Evolutionary conservation across 1,284 basidiomycete species (phyloP).

Genomic region (Ganoderma sp.): DNA sequence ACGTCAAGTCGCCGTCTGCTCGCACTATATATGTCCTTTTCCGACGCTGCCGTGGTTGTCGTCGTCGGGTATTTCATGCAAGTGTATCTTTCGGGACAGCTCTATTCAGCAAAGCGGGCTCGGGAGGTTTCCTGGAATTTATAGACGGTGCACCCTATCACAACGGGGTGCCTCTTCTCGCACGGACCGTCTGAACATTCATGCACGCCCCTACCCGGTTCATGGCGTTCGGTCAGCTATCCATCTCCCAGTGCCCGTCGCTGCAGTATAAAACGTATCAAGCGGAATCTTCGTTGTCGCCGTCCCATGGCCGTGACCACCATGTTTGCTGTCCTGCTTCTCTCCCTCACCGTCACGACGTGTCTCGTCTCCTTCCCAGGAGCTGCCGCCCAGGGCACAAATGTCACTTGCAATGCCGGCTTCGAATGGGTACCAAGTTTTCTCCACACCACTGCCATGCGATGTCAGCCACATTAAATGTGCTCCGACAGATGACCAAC

Average conservation of each 20-base stretch:
- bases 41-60: not conserved
- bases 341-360: not conserved
- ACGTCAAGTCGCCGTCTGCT: not conserved
- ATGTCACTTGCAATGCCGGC: constrained; percentile 12
- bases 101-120: too few relatives aligned
- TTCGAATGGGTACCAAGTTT: constrained; percentile 22
- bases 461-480: too few relatives aligned
- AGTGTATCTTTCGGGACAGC: not conserved
- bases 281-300: too few relatives aligned
- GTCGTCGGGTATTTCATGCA: not conserved
- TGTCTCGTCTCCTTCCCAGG: not conserved
- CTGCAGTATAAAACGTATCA: not conserved
- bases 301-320: not conserved
- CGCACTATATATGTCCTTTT: not conserved
- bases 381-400: constrained; percentile 20
- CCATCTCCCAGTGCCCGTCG: too few relatives aligned
- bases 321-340: constrained; percentile 12
- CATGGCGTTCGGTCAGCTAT: too few relatives aligned
- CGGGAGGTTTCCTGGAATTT: too few relatives aligned
- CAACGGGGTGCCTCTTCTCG: not conserved
- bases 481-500: constrained; percentile 24
- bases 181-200: not conserved
- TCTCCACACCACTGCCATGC: not conserved
- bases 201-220: not conserved
- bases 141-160: too few relatives aligned